Evolutionary conservation across 306 rosid genomes (phyloP), one percentile per base, ranked within the genome.

Genomic region (Acmispon strigosus): DNA sequence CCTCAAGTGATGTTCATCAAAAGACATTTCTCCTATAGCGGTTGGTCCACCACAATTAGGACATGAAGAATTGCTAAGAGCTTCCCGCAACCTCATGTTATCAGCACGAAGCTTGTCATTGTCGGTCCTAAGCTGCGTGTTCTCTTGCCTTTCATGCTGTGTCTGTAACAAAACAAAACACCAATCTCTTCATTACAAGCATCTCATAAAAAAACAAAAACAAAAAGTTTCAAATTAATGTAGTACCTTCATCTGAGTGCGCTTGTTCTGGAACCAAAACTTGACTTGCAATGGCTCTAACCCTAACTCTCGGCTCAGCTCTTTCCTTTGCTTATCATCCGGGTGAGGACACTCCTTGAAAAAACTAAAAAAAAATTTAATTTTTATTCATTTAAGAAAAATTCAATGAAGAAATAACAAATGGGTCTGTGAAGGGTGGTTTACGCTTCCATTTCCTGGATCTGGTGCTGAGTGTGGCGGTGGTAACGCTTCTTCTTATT

Each of bases 321-420:
- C 99, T 80, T 91, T 95, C 83, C 99, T 91, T 80, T 95, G 99
- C 76, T 91, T 95, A 74, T 95, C 99, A 76, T 95, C 99, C 2
- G 99, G 99, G 76, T 95, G 99, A 2, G 99, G 99, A 53, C 99
- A 95, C 78, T 95, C 99, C 89, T 95, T 95, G 70, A 95, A 95
- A 76, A 95, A 95, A 8, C 99, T 95, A 12, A 56, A 41, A 15
- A 32, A 12, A 42, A 34, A 15, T 8, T 4, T 1, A 12, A 22
- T 7, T 5, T 48, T 10, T 16, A 36, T 41, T 19, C 7, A 5
- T 43, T 37, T 5, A 54, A 54, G 50, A n/a, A 47, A 29, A 10
- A 6, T 11, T 20, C 37, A 32, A 32, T 32, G 8, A 6, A 32
- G 1, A 32, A 5, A 8, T 10, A 10, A 6, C 10, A 60, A 10